phyloP scores from a whole-genome alignment of 2,329 filamentous ascomycete species.

The Penicillium freii region DNA sequence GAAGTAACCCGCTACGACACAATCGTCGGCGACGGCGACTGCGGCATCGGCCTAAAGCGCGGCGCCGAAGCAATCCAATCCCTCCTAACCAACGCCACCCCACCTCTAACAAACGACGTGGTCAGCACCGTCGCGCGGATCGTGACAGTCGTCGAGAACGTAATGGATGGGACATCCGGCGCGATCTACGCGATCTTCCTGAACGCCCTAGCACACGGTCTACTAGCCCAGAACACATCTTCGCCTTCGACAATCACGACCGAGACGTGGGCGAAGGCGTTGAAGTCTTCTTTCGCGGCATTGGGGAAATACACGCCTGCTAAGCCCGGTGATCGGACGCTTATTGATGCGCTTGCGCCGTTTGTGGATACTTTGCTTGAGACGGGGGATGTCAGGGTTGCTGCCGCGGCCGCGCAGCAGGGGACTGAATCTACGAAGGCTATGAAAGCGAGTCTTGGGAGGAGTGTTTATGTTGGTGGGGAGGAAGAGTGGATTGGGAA shows the following conservation, averaged over 20 bases:
- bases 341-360: constrained; percentile 85
- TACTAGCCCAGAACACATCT: constrained; percentile 53
- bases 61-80: constrained; percentile 68
- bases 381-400: constrained; percentile 66
- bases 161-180: constrained; percentile 74
- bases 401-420: constrained; percentile 70
- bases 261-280: constrained; percentile 63
- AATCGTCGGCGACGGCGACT: constrained; percentile 86
- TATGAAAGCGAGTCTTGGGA: constrained; percentile 85
- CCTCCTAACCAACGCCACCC: constrained; percentile 40
- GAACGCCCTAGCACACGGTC: constrained; percentile 73
- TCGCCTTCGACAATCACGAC: constrained; percentile 48
- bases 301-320: constrained; percentile 86
- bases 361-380: constrained; percentile 72
- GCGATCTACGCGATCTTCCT: constrained; percentile 85
- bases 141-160: constrained; percentile 63
- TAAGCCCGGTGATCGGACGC: constrained; percentile 80
- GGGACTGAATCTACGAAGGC: constrained; percentile 83
- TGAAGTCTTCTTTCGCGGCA: constrained; percentile 67
- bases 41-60: constrained; percentile 79
- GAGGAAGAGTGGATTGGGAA: constrained; percentile 63
- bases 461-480: constrained; percentile 78
- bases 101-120: constrained; percentile 54
- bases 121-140: constrained; percentile 61
- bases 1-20: constrained; percentile 70